Percentiles rank a stretch among this genome's conserved stretches.
phyloP scores from a whole-genome alignment of 2,329 filamentous ascomycete genomes.

The Xylaria sp. region DNA sequence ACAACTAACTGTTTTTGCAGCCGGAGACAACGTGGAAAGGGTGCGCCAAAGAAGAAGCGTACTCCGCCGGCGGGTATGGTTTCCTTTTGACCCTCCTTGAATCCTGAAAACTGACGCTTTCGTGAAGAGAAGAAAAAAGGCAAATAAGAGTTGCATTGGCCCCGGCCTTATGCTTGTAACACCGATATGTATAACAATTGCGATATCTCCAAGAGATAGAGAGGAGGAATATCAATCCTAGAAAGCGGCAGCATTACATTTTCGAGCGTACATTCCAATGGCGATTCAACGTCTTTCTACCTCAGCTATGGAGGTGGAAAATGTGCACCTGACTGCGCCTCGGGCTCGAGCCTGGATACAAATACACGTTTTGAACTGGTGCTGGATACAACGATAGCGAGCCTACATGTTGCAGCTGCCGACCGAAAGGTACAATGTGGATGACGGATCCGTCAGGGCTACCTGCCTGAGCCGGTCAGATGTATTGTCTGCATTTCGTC shows the following conservation, averaged over 20 bases:
- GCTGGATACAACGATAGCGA: no score
- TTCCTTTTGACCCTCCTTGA: background rate
- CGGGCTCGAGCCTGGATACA: background rate
- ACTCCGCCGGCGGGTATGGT: slow-evolving; percentile 44
- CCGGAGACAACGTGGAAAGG: slow-evolving; percentile 81
- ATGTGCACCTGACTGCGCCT: no score
- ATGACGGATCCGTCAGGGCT: background rate
- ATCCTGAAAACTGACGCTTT: background rate
- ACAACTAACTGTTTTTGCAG: slow-evolving; percentile 51
- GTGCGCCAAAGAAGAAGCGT: slow-evolving; percentile 86
- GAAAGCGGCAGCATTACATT: background rate
- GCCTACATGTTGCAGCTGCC: background rate
- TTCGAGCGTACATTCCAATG: background rate
- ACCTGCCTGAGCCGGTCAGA: background rate
- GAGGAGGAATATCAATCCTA: background rate
- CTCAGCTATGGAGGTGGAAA: no score
- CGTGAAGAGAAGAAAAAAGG: slow-evolving; percentile 19
- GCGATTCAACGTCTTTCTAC: background rate
- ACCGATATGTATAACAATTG: slow-evolving; percentile 20
- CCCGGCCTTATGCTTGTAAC: slow-evolving; percentile 8
- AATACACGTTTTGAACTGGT: background rate
- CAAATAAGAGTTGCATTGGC: background rate
- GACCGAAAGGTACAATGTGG: background rate
- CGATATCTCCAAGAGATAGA: slow-evolving; percentile 3
- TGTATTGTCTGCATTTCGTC: background rate